Conservation (phyloP, 2,329 filamentous ascomycete species). For the Blastomyces silverae region DNA sequence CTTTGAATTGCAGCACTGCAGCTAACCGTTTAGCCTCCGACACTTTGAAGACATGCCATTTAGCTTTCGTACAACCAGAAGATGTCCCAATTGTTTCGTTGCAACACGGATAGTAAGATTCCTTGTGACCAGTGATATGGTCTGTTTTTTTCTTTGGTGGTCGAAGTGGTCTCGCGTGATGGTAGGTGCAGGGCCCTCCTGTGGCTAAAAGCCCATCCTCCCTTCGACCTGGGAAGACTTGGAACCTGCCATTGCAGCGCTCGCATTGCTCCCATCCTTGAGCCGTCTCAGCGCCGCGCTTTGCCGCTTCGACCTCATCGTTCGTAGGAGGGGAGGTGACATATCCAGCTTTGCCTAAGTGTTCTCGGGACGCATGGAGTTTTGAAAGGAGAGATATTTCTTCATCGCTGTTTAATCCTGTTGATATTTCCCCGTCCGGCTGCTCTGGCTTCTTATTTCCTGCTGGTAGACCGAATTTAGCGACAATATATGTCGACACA, state of each 20-base stretch:
- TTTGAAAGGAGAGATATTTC: conserved; percentile 55
- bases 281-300: conserved; percentile 57
- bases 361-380: conserved; percentile 26
- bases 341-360: conserved; percentile 46
- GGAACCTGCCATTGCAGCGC: conserved; percentile 76
- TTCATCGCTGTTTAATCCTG: conserved; percentile 58
- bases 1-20: conserved; percentile 67
- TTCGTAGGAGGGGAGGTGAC: conserved; percentile 60
- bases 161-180: conserved; percentile 65
- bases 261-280: conserved; percentile 84
- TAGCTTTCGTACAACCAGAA: conserved; percentile 62
- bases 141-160: conserved; percentile 50
- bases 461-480: conserved; percentile 12
- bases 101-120: conserved; percentile 71
- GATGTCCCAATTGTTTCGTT: conserved; percentile 65
- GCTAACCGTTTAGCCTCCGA: conserved; percentile 69
- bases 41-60: conserved; percentile 82
- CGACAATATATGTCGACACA: conserved; percentile 40
- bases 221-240: conserved; percentile 81
- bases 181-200: conserved; percentile 71
- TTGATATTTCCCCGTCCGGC: conserved; percentile 49
- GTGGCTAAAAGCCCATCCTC: conserved; percentile 67
- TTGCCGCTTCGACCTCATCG: conserved; percentile 60
- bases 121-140: conserved; percentile 49
- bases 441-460: conserved; percentile 14